Evolutionary conservation across 176 grass and related monocot genomes (phyloP).

Genomic region (Phoenix roebelenii): DNA sequence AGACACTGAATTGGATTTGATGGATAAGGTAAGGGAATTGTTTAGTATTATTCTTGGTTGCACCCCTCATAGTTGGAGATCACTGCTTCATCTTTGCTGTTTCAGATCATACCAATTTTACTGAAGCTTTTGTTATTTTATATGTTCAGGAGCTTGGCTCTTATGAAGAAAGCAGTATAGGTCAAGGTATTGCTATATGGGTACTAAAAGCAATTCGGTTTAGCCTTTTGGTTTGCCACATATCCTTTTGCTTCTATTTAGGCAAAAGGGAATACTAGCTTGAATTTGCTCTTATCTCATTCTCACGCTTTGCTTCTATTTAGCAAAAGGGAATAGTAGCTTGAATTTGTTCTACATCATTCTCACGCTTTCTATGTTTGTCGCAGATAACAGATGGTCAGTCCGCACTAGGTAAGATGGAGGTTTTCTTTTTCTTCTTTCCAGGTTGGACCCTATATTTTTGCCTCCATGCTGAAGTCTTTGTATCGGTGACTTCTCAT

Average conservation of each 20-base stretch:
- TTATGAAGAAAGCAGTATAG: constrained; percentile 21
- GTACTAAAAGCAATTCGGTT: constrained; percentile 1
- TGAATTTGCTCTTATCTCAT: background rate
- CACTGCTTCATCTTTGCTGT: background rate
- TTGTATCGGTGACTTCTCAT: constrained; percentile 11
- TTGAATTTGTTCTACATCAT: background rate
- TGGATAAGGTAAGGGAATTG: constrained; percentile 29
- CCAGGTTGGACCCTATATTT: too few relatives aligned
- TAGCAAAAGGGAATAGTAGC: background rate
- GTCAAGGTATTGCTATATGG: constrained; percentile 33
- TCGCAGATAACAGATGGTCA: constrained; percentile 50
- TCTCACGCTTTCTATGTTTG: constrained; percentile 25
- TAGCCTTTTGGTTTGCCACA: too few relatives aligned
- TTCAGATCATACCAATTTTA: background rate
- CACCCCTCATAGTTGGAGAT: background rate
- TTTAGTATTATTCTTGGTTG: background rate
- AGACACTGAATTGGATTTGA: constrained; percentile 22
- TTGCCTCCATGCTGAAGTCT: constrained; percentile 2
- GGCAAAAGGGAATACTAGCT: background rate
- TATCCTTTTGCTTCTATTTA: constrained; percentile 1
- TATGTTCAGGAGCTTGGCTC: constrained; percentile 39
- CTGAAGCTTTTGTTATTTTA: constrained; percentile 13
- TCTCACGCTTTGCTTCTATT: background rate
- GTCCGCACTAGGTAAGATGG: constrained; percentile 45
- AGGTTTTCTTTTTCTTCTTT: constrained; percentile 10